A percentile compares a stretch with the other conserved stretches of the same genome.
Evolutionary conservation across 176 grass and related monocot species (phyloP).

Genomic region (Urochloa ruziziensis): DNA sequence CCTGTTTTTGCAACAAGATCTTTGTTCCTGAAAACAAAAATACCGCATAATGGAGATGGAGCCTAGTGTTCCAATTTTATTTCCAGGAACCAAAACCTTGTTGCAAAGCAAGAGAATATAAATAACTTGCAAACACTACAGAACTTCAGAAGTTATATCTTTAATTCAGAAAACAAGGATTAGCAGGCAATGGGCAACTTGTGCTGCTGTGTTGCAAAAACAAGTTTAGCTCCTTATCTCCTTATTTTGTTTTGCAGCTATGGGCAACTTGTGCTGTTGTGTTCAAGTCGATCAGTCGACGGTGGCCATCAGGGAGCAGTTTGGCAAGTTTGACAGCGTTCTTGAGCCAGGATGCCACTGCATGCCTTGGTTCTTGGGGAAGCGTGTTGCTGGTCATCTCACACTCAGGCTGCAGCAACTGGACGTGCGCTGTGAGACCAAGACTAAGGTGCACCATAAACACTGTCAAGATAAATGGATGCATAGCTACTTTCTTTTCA

Average conservation of each 20-base stretch:
- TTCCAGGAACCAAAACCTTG: no score
- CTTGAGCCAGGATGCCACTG: slow-evolving; percentile 67
- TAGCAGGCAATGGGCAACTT: no score
- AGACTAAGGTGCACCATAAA: slow-evolving; percentile 61
- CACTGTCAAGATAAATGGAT: not conserved
- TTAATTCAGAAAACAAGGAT: no score
- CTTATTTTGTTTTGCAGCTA: no score
- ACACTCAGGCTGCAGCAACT: slow-evolving; percentile 74
- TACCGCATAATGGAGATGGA: not conserved
- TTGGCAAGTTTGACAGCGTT: slow-evolving; percentile 61
- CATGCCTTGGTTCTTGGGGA: slow-evolving; percentile 46
- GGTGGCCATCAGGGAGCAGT: slow-evolving; percentile 56
- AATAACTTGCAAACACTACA: no score
- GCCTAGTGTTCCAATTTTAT: no score
- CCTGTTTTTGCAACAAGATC: not conserved
- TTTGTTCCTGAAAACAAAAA: not conserved
- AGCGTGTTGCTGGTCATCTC: slow-evolving; percentile 57
- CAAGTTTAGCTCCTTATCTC: no score
- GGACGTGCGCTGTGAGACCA: slow-evolving; percentile 72
- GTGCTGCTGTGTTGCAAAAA: no score
- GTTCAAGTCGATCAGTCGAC: slow-evolving; percentile 70
- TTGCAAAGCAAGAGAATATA: no score
- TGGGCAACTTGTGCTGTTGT: slow-evolving; percentile 70
- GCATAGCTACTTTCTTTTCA: not conserved
- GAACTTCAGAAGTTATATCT: no score